Evolutionary conservation across 2,329 filamentous ascomycete species (phyloP).

Genomic region (Verticillium nonalfalfae): DNA sequence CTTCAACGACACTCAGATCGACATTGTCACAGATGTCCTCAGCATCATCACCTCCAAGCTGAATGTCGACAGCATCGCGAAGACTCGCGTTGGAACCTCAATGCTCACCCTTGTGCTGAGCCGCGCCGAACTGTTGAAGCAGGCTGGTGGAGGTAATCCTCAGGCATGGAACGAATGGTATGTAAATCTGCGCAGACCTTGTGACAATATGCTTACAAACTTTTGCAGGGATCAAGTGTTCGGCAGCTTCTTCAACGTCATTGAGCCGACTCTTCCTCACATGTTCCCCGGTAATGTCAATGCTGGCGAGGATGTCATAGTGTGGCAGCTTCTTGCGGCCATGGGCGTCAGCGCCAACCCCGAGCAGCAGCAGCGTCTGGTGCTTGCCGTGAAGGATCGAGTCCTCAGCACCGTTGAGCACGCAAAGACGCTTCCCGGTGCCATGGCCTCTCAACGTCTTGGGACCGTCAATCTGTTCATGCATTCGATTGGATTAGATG

Average conservation of each 20-base stretch:
- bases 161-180: conserved; percentile 77
- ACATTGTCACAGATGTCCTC: conserved; percentile 85
- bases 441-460: conserved; percentile 77
- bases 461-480: conserved; percentile 97
- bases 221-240: conserved; percentile 63
- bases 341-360: conserved; percentile 90
- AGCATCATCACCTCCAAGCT: conserved; percentile 72
- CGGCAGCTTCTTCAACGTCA: conserved; percentile 76
- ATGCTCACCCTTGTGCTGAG: conserved; percentile 93
- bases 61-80: conserved; percentile 77
- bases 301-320: conserved; percentile 86
- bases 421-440: conserved; percentile 80
- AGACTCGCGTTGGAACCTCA: conserved; percentile 80
- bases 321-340: conserved; percentile 95
- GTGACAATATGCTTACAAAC: not conserved
- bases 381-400: conserved; percentile 93
- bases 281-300: conserved; percentile 92
- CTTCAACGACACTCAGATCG: conserved; percentile 82
- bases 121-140: conserved; percentile 87
- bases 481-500: conserved; percentile 96
- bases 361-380: conserved; percentile 90
- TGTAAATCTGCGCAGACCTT: conserved; percentile 15
- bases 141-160: conserved; percentile 63
- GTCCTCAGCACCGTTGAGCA: conserved; percentile 92
- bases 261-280: conserved; percentile 76